Evolutionary conservation across 2,329 filamentous ascomycete genomes (phyloP).

Genomic region (Sphaerulina musiva): DNA sequence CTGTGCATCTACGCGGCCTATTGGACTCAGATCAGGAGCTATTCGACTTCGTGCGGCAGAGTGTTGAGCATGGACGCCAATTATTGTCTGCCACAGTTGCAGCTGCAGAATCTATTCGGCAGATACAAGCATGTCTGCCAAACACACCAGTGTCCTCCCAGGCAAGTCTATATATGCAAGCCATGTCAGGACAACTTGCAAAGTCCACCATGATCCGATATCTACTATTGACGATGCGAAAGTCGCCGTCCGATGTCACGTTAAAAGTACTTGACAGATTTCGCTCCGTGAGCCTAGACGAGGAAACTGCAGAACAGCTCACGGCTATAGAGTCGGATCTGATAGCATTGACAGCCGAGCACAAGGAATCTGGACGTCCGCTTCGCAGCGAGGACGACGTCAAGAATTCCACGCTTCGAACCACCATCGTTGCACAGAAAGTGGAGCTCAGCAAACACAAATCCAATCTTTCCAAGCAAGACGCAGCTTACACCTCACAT

Average conservation of each 20-base stretch:
- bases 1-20: slow-evolving; percentile 42
- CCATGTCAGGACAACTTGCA: slow-evolving; percentile 51
- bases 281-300: slow-evolving; percentile 7
- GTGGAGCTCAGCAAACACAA: slow-evolving; percentile 73
- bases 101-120: slow-evolving; percentile 33
- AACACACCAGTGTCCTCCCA: slow-evolving; percentile 33
- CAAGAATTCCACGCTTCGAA: slow-evolving; percentile 62
- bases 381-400: slow-evolving; percentile 71
- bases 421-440: slow-evolving; percentile 73
- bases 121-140: slow-evolving; percentile 36
- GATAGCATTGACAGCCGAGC: slow-evolving; percentile 18
- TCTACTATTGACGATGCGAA: slow-evolving; percentile 54
- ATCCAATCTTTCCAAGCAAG: slow-evolving; percentile 61
- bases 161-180: slow-evolving; percentile 54
- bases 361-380: slow-evolving; percentile 24
- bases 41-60: slow-evolving; percentile 37
- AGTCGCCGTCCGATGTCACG: slow-evolving; percentile 52
- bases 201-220: slow-evolving; percentile 48
- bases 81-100: slow-evolving; percentile 39
- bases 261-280: slow-evolving; percentile 35
- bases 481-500: slow-evolving; percentile 62
- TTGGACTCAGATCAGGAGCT: slow-evolving; percentile 57
- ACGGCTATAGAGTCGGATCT: slow-evolving; percentile 19
- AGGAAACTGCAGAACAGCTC: not conserved
- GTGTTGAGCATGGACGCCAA: slow-evolving; percentile 34